Percentiles rank a stretch among this genome's conserved stretches.
phyloP scores from a whole-genome alignment of 257 asterid genomes.

The Solanum clarkiae region DNA sequence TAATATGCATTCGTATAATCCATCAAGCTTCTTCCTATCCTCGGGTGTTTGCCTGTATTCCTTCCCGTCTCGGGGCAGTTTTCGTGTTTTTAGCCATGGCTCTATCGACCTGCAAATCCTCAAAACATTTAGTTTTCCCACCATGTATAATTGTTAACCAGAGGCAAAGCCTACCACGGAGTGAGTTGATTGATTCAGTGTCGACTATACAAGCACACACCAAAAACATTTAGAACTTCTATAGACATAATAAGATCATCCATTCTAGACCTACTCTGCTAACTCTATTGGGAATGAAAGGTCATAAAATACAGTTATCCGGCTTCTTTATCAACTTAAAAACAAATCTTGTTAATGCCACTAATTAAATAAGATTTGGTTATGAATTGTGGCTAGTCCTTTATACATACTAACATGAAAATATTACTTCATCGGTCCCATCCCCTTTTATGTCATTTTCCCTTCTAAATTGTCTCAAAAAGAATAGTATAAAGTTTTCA shows the following conservation, averaged over 20 bases:
- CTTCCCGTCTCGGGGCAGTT: constrained; percentile 32
- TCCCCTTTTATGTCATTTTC: too few species aligned
- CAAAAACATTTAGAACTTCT: not conserved
- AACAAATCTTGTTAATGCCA: not conserved
- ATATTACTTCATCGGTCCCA: too few species aligned
- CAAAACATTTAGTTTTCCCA: not conserved
- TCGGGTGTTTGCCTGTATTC: constrained; percentile 39
- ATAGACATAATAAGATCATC: not conserved
- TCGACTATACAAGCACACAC: not conserved
- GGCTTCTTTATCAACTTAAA: not conserved
- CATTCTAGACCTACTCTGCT: not conserved
- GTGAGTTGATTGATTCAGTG: not conserved
- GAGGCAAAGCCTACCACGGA: not conserved
- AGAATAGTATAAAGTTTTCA: too few species aligned
- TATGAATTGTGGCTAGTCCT: not conserved
- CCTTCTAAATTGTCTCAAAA: not conserved
- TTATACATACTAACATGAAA: not conserved
- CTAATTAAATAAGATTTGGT: not conserved
- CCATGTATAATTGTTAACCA: not conserved
- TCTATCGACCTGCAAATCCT: constrained; percentile 41
- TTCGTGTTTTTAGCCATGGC: constrained; percentile 69
- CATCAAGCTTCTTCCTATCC: constrained; percentile 59
- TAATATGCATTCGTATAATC: constrained; percentile 65
- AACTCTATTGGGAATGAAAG: not conserved
- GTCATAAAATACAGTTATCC: not conserved